Conservation (phyloP, 1,284 basidiomycete species). For the Moesziomyces aphidis region DNA sequence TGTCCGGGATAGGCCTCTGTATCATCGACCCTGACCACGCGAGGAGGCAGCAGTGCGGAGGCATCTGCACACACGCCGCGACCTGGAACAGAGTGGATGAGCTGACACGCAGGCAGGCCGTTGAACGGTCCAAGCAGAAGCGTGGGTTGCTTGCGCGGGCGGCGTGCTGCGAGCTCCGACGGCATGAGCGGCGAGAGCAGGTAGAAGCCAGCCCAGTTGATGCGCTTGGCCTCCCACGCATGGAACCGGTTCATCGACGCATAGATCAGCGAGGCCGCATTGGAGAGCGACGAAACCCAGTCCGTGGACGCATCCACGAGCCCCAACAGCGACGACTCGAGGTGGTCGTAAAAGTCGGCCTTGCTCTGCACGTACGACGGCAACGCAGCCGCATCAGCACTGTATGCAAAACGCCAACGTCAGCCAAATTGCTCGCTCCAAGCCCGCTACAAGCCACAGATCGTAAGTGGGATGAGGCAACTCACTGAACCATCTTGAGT, state of each 20-base stretch:
- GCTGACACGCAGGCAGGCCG: constrained; percentile 69
- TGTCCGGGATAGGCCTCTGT: constrained; percentile 68
- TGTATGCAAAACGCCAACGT: constrained; percentile 3
- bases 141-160: constrained; percentile 29
- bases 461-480: too few relatives aligned
- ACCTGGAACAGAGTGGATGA: constrained; percentile 59
- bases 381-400: constrained; percentile 77
- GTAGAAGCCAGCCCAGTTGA: constrained; percentile 70
- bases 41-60: constrained; percentile 56
- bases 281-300: constrained; percentile 65
- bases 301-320: constrained; percentile 61
- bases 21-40: constrained; percentile 64
- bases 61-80: constrained; percentile 69
- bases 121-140: constrained; percentile 69
- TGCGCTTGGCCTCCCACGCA: constrained; percentile 48
- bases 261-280: constrained; percentile 62
- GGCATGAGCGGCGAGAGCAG: constrained; percentile 67
- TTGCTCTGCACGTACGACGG: constrained; percentile 71
- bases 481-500: constrained; percentile 26
- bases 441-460: too few relatives aligned
- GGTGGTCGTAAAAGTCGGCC: constrained; percentile 67
- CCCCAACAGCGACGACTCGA: constrained; percentile 53
- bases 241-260: constrained; percentile 60
- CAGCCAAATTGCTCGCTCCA: neutral
- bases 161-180: constrained; percentile 13